phyloP scores from a whole-genome alignment of 2,329 filamentous ascomycete species.

The Truncatella angustata region DNA sequence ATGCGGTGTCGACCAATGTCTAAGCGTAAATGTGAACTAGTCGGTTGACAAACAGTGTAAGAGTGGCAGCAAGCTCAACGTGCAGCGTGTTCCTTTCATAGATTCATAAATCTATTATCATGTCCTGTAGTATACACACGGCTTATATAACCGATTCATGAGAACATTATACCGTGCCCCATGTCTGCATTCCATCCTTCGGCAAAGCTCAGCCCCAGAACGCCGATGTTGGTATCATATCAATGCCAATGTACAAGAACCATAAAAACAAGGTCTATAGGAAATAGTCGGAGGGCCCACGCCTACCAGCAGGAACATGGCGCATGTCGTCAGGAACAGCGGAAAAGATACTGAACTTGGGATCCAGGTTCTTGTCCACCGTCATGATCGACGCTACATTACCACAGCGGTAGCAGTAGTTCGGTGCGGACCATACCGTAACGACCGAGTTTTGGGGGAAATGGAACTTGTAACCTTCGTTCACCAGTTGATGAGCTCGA shows the following conservation, averaged over 20 bases:
- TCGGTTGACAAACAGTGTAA: no score
- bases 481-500: slow-evolving; percentile 95
- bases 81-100: no score
- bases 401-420: slow-evolving; percentile 92
- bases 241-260: slow-evolving; percentile 2
- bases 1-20: no score
- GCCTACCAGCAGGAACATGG: slow-evolving; percentile 70
- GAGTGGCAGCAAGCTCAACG: no score
- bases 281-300: slow-evolving; percentile 70
- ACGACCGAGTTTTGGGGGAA: slow-evolving; percentile 94
- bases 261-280: slow-evolving; percentile 40
- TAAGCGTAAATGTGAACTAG: no score
- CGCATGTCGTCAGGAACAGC: slow-evolving; percentile 84
- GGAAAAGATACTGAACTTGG: slow-evolving; percentile 89
- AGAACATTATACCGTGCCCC: neutral
- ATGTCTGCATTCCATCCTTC: neutral
- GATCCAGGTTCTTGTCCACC: slow-evolving; percentile 78
- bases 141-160: neutral
- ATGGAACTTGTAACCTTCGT: slow-evolving; percentile 98
- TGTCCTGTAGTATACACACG: neutral
- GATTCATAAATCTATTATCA: neutral
- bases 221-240: slow-evolving; percentile 9
- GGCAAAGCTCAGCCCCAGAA: neutral
- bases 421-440: slow-evolving; percentile 97
- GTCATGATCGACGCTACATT: slow-evolving; percentile 98